phyloP scores from a whole-genome alignment of 129 eudicot species.

The Gnaphalium uliginosum region DNA sequence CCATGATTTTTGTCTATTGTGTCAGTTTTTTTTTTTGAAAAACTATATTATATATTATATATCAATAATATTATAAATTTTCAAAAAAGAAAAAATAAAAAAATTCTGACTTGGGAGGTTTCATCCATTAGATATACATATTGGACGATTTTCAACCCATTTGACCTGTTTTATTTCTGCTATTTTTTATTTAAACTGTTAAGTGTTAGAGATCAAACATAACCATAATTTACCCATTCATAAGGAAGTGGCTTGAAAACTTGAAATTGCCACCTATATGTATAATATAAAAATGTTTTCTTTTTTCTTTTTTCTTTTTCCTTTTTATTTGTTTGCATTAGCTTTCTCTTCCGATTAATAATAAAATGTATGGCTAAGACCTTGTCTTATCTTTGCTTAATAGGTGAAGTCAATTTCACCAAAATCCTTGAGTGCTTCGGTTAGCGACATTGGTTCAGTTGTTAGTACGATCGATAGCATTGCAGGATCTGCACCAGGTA shows the following conservation, averaged over 20 bases:
- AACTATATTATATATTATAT: neutral
- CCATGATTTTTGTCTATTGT: neutral
- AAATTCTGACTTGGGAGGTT: neutral
- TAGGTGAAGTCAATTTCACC: constrained; percentile 28
- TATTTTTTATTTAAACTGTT: neutral
- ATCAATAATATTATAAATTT: neutral
- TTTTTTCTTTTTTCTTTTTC: too few relatives aligned
- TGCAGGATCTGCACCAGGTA: constrained; percentile 42
- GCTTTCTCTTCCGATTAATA: constrained; percentile 2
- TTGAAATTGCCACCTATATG: neutral
- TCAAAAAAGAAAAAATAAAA: neutral
- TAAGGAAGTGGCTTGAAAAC: neutral
- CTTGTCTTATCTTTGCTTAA: neutral
- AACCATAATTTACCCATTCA: neutral
- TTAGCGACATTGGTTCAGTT: constrained; percentile 36
- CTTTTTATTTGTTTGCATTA: constrained; percentile 12
- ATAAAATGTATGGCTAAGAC: neutral
- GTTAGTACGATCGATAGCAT: constrained; percentile 33
- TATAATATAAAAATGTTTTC: neutral
- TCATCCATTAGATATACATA: neutral
- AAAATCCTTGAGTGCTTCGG: constrained; percentile 27
- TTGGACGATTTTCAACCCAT: neutral
- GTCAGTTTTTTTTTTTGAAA: neutral
- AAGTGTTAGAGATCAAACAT: neutral
- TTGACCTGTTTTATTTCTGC: neutral